Base-by-base conservation (phyloP, 805 yeast species). In the Kuraishia ogatae region DNA sequence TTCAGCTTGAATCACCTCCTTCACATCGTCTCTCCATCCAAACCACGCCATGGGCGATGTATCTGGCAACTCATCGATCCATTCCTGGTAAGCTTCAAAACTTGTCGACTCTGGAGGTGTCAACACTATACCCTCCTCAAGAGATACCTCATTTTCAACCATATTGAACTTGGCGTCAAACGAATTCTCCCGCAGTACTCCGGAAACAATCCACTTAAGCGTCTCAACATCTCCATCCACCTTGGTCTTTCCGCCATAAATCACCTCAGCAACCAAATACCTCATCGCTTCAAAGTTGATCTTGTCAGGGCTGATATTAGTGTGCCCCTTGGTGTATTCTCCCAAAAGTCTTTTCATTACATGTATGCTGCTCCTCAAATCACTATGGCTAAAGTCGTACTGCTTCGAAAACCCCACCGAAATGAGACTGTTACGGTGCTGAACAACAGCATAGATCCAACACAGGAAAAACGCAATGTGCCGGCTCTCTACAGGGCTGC, bases 361-460 rank as follows among this genome's bases (percentile, higher is more conserved):
- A 52, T 58, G 62, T 2, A 75, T 59, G 1, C 82, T 84, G 22
- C 81, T 73, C 11, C 71, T 68, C 54, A 85, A 77, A 64, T 92
- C 97, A n/a, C 83, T 68, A 55, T 87, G 89, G 63, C 80, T 87
- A 61, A 91, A 80, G 57, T 87, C 96, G 63, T 89, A 85, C 10
- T 60, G 63, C 59, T 79, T 78, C 1, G 69, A 61, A 68, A 88
- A 87, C 1, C 93, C 89, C 2, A 79, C 64, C 0, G 93, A 90
- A 0, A 74, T 76, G 59, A 76, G 85, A 51, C 86, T 72, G 52
- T 80, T 65, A 54, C 89, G 67, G 57, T 83, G 90, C 39, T 75
- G 75, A 2, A 89, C 63, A 0, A 86, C 63, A 0, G 87, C 76
- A 63, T 89, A 96, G 58, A 79, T 78, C 96, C 96, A 89, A 0